Evolutionary conservation across 371 early-diverging fungal species (phyloP), one percentile per base, ranked within the genome.

Genomic region (Syncephalis plumigaleata): DNA sequence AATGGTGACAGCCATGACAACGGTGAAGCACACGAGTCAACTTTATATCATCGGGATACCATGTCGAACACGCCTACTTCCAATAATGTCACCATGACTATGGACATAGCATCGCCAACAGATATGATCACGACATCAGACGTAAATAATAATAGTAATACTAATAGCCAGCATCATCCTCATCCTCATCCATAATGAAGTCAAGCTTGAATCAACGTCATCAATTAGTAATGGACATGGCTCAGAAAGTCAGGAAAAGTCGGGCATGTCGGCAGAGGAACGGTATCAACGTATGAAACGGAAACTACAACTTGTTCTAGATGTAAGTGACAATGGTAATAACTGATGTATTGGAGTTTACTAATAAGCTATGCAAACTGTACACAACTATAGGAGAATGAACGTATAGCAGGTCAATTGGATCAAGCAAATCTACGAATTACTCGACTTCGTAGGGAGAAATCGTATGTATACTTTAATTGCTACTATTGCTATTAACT

Each of bases 381-480:
- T n/a, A n/a, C n/a, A n/a, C n/a, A 22, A 36, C 23, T 37, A 24
- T 27, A 68, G 74, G 52, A 66, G 37, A 75, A 79, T 48, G 70
- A 71, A 39, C 46, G 59, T 22, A 56, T 79, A 45, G 57, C 60
- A 17, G 58, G 55, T 26, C 57, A 66, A 18, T 61, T 71, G 13
- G 57, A 56, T 46, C 57, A 52, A 31, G 60, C 68, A 8, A 53
- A 61, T n/a, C 55, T 65, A 39, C 68, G 69, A 42, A 67, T 70
- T 36, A 49, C 52, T 31, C 59, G 62, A 9, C 56, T 76, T 21
- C 63, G 68, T 20, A 63, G 59, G 44, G 74, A 77, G 49, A 62
- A 70, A 57, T 66, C 64, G 76, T 70, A 65, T 43, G 65, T 47
- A 15, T n/a, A n/a, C n/a, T n/a, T n/a, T n/a, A n/a, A n/a, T n/a